phyloP scores from a whole-genome alignment of 495 filamentous ascomycete species.

The Corynascus novoguineensis region DNA sequence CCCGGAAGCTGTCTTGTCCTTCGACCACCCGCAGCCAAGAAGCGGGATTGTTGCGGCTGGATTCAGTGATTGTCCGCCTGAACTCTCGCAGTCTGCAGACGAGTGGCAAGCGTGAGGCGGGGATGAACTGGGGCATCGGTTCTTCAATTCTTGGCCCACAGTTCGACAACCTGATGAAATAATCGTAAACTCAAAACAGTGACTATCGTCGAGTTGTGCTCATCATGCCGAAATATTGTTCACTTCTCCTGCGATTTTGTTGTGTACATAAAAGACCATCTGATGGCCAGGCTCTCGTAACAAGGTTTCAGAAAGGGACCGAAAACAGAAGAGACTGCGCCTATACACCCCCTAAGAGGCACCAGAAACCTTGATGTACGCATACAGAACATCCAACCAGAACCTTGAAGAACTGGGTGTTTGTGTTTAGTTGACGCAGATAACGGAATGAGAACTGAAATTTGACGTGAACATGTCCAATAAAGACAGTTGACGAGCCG shows the following conservation, averaged over 20 bases:
- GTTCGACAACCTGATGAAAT: too few relatives aligned
- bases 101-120: neutral
- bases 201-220: too few relatives aligned
- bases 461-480: neutral
- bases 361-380: neutral
- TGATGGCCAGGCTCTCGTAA: too few relatives aligned
- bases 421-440: neutral
- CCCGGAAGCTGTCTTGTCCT: too few relatives aligned
- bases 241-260: too few relatives aligned
- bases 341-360: neutral
- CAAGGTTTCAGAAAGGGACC: neutral
- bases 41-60: neutral
- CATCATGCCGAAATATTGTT: too few relatives aligned
- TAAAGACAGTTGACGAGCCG: conserved; percentile 6
- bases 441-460: neutral
- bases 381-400: neutral
- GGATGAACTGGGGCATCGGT: neutral
- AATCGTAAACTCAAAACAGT: too few relatives aligned
- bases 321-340: neutral
- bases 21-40: conserved; percentile 3
- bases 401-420: too few relatives aligned
- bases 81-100: neutral
- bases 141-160: too few relatives aligned
- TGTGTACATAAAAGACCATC: too few relatives aligned
- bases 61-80: neutral